phyloP scores from a whole-genome alignment of 2,329 filamentous ascomycete genomes.

The Colletotrichum orbiculare region DNA sequence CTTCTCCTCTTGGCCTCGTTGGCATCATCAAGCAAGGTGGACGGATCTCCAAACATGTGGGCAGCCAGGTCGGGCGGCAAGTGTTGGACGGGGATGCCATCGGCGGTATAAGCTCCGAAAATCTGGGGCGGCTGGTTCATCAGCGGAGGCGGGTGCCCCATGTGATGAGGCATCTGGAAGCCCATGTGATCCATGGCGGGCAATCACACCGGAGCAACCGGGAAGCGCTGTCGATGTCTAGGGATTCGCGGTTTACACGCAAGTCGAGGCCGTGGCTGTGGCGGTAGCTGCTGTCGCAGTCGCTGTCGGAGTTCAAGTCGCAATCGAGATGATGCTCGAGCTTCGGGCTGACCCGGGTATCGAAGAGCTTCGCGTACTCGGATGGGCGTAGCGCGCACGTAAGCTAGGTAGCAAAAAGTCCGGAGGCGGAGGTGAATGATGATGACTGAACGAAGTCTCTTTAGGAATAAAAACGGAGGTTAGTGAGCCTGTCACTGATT shows the following conservation, averaged over 20 bases:
- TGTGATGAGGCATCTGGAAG: slow-evolving; percentile 66
- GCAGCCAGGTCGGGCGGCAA: slow-evolving; percentile 67
- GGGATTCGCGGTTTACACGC: too few species aligned
- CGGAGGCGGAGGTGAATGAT: neutral
- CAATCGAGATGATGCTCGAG: neutral
- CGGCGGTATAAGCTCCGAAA: slow-evolving; percentile 71
- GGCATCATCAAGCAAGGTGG: slow-evolving; percentile 69
- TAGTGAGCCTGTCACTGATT: slow-evolving; percentile 17
- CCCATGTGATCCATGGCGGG: slow-evolving; percentile 62
- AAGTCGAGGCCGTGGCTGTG: too few species aligned
- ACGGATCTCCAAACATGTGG: slow-evolving; percentile 70
- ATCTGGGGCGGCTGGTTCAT: slow-evolving; percentile 77
- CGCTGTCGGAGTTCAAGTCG: neutral
- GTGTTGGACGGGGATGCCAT: slow-evolving; percentile 68
- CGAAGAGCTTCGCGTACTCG: neutral
- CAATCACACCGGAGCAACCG: slow-evolving; percentile 5
- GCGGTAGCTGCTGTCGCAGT: neutral
- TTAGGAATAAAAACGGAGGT: slow-evolving; percentile 3
- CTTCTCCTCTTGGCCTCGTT: slow-evolving; percentile 89
- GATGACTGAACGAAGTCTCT: too few species aligned
- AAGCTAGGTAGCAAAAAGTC: slow-evolving; percentile 4
- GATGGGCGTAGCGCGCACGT: neutral
- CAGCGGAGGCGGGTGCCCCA: slow-evolving; percentile 63
- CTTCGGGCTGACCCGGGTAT: neutral
- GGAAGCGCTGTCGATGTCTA: neutral